Evolutionary conservation across 2,329 filamentous ascomycete species (phyloP).

Genomic region (Arthrobotrys iridis): DNA sequence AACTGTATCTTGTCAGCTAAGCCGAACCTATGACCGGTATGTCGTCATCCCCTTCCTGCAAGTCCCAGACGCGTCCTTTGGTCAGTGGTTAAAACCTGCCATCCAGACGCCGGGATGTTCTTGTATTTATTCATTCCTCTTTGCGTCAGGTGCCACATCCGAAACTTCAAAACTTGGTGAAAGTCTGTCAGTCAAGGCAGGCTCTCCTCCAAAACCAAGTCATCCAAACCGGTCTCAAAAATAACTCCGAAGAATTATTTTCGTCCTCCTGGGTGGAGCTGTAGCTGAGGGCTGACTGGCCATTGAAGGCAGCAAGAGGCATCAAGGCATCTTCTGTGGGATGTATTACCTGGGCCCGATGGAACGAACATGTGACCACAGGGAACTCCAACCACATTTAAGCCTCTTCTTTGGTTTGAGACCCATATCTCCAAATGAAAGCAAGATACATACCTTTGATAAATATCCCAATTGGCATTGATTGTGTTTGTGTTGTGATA

Average conservation of each 20-base stretch:
- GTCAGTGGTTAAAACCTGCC: not conserved
- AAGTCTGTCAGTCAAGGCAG: not conserved
- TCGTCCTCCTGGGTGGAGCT: not conserved
- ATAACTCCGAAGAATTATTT: not conserved
- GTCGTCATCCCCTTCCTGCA: not conserved
- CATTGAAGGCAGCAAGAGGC: not conserved
- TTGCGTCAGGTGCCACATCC: not conserved
- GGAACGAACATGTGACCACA: not conserved
- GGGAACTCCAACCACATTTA: not conserved
- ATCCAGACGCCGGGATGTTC: not conserved
- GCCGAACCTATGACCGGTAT: not conserved
- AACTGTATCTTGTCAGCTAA: slow-evolving; percentile 1
- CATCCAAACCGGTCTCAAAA: too few relatives aligned
- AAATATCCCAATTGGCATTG: not conserved
- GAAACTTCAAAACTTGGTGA: not conserved
- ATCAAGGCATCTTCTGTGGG: not conserved
- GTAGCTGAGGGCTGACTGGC: not conserved
- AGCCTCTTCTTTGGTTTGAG: slow-evolving; percentile 1
- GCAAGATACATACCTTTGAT: slow-evolving; percentile 25
- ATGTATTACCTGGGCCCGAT: not conserved
- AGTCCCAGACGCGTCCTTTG: not conserved
- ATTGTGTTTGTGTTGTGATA: not conserved
- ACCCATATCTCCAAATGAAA: not conserved
- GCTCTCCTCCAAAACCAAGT: too few relatives aligned
- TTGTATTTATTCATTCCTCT: not conserved